Evolutionary conservation across 2,329 filamentous ascomycete genomes (phyloP).

Genomic region (Podosphaera aphanis): DNA sequence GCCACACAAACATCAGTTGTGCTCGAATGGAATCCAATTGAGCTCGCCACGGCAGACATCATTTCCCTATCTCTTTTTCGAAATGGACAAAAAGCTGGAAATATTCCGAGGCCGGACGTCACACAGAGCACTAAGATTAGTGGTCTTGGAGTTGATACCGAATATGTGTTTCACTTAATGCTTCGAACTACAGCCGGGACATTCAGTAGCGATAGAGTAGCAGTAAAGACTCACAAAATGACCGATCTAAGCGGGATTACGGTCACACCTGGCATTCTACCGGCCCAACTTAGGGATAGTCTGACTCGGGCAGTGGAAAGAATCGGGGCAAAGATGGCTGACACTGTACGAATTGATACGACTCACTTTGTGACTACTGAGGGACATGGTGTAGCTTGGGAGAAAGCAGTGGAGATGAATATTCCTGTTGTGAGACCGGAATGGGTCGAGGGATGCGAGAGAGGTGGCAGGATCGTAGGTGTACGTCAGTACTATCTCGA

Average conservation of each 20-base stretch:
- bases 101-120: conserved; percentile 66
- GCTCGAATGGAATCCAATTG: conserved; percentile 90
- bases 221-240: conserved; percentile 91
- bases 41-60: conserved; percentile 76
- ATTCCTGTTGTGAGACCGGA: conserved; percentile 91
- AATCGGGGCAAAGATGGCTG: conserved; percentile 80
- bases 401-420: conserved; percentile 93
- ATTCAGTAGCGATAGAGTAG: conserved; percentile 59
- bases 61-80: conserved; percentile 77
- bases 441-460: conserved; percentile 93
- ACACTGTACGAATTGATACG: conserved; percentile 81
- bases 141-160: conserved; percentile 83
- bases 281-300: conserved; percentile 45
- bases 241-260: conserved; percentile 90
- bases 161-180: conserved; percentile 86
- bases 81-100: conserved; percentile 90
- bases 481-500: conserved; percentile 93
- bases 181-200: conserved; percentile 79
- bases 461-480: conserved; percentile 74
- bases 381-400: conserved; percentile 71
- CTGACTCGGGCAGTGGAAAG: conserved; percentile 56
- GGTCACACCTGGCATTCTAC: conserved; percentile 72
- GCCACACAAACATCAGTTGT: conserved; percentile 96
- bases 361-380: conserved; percentile 97
- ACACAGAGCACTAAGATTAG: conserved; percentile 94